Evolutionary conservation across 495 filamentous ascomycete genomes (phyloP), one percentile per base, ranked within the genome.

Genomic region (Penicillium waksmanii): DNA sequence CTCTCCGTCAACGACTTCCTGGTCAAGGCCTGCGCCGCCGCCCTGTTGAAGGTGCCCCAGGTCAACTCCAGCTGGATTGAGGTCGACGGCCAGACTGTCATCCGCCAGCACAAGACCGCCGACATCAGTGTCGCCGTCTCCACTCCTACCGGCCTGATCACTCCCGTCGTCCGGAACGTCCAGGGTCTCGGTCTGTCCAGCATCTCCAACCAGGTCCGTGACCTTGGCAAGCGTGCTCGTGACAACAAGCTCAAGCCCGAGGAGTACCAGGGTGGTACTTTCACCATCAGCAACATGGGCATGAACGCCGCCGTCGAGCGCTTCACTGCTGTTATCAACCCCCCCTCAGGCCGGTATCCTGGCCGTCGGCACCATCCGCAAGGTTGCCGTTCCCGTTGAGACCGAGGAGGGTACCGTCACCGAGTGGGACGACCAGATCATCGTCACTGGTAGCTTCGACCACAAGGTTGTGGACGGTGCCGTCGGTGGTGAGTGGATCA

Each of bases 211-310:
- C 82, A 89, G 73, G 85, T 99, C 79, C 97, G 97, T 81, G 91
- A 96, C 66, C 89, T 99, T 31, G 92, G 92, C 71, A 97, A 95
- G 85, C 92, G 93, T 73, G 96, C 95, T 43, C 84, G 89, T 51
- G 96, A 98, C 59, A 92, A 92, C 79, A 99, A 98, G 87, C 90
- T 99, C 63, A 97, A 97, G 87, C 96, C 96, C 33, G 93, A 99
- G 74, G 93, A 99, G 77, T 99, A 94, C 87, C 94, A 97, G 80
- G 96, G 96, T 46, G 96, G 96, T 73, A 97, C 92, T 65, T 96
- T 99, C 80, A 97, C 94, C 72, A 99, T 99, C 80, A 94, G 89
- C 80, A 99, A 99, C 86, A 97, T 99, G 96, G 96, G 96, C 73
- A 98, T 98, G 95, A 99, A 99, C 84, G 66, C 87, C 10, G 96